Base-by-base conservation (phyloP, 257 asterid genomes). In the Solanum chmielewskii region DNA sequence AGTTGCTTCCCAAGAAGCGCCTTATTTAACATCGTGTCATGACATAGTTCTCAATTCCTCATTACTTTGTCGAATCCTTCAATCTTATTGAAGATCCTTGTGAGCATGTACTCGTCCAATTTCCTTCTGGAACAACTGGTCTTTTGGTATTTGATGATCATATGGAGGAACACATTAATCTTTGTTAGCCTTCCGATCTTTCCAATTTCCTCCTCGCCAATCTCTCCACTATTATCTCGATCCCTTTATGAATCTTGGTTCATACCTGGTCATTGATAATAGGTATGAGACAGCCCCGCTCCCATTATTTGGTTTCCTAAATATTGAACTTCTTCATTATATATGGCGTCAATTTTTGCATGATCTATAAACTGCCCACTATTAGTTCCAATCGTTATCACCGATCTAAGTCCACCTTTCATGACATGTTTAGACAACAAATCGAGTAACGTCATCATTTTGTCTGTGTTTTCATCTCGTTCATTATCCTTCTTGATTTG, bases 1-100 rank as follows among this genome's bases (percentile, higher is more conserved):
- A 0, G 23, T 0, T 52, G 23, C n/a, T 23, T 52, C 20, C 62
- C 4, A 52, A 18, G 62, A 52, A 16, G 62, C 0, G 1, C 4
- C 23, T 18, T 52, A 52, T 52, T 52, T 52, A 52, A 52, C 2
- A 52, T 16, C 4, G 9, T 52, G 1, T 16, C 62, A 52, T 52
- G 62, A 52, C 4, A 52, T 16, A 16, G 23, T 16, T 52, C 4
- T 52, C 20, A 16, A 52, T 52, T 52, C n/a, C 62, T 52, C n/a
- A 52, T 2, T 4, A 52, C 18, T 52, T 52, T 16, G 4, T 52
- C 23, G 0, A 0, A 52, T 52, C 23, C 62, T 52, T 52, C 62
- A 52, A 52, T n/a, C 10, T 16, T 52, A 2, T 52, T 52, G n/a
- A 52, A 2, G 62, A 2, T 16, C n/a, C 23, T 16, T 18, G 23